Base-by-base conservation (phyloP, 345 rosid species). In the Sonneratia alba region DNA sequence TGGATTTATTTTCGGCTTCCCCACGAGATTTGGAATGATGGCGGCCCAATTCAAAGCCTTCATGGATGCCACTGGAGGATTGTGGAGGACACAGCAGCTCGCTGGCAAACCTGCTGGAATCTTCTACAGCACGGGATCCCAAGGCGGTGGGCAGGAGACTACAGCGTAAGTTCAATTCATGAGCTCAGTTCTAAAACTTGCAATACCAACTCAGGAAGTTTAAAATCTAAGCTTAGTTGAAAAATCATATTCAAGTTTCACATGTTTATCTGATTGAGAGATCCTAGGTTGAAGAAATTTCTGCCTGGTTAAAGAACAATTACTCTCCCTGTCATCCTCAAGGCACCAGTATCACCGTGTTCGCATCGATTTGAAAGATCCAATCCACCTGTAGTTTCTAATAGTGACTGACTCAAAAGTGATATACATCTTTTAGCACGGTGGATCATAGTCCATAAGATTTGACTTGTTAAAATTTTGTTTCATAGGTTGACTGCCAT, bases 11-110 rank as follows among this genome's bases (percentile, higher is more conserved):
- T 84, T 90, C 70, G 96, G 98, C 36, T 92, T 92, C 86, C 98
- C 96, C 73, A 92, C 98, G 27, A 87, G 96, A 77, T 92, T 88
- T 34, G 98, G 98, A 40, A 92, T 92, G 98, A 92, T 92, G 98
- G 81, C 92, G 79, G 95, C 98, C 72, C 98, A 92, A 77, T 92
- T 92, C 79, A 92, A 92, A 69, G 96, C 98, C 49, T 92, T 92
- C 78, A 38, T 92, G 71, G 98, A 92, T 73, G 86, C 96, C 63
- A 92, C 98, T 6, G 96, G 98, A 70, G 94, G 91, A 36, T 81
- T 88, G 67, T 90, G 98, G 98, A 87, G 95, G 76, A 83, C 98
- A 72, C 98, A 88, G 64, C 83, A 86, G 67, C 98, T 92, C 13
- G 98, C 98, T 0, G 98, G 98, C 65, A 92, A 90, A 71, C 95